Conservation (phyloP, 495 filamentous ascomycete genomes). For the Penicillium tannophilum region DNA sequence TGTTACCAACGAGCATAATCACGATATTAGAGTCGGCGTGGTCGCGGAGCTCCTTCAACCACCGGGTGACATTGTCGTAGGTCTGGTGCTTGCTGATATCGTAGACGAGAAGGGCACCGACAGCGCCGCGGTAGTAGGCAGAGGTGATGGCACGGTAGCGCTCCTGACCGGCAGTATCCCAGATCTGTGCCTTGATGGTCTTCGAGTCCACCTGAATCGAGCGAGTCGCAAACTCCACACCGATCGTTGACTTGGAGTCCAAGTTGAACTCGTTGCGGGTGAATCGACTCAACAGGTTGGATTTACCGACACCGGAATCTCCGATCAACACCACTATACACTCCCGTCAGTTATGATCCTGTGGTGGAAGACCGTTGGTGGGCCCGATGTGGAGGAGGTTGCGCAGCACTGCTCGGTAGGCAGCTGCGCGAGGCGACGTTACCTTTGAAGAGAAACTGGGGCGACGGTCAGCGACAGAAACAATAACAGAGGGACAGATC, state of each 20-base stretch:
- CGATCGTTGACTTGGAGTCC: constrained; percentile 99
- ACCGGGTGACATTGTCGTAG: constrained; percentile 98
- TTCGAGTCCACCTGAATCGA: constrained; percentile 99
- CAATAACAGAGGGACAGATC: constrained; percentile 1
- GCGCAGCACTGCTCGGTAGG: constrained; percentile 14
- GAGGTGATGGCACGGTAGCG: constrained; percentile 98
- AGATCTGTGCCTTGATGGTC: constrained; percentile 99
- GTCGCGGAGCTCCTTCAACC: constrained; percentile 98
- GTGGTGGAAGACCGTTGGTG: background rate
- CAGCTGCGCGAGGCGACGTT: constrained; percentile 38
- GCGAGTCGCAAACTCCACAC: constrained; percentile 97
- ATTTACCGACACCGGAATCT: constrained; percentile 99
- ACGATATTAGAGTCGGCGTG: constrained; percentile 99
- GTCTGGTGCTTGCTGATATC: constrained; percentile 99
- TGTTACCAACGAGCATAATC: constrained; percentile 99
- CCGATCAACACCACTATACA: constrained; percentile 91
- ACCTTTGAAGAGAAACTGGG: constrained; percentile 99
- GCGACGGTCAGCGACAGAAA: constrained; percentile 19
- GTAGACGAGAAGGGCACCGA: constrained; percentile 96
- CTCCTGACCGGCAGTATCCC: constrained; percentile 99
- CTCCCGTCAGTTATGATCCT: constrained; percentile 22
- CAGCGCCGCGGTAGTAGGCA: constrained; percentile 97
- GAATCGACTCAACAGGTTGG: constrained; percentile 98
- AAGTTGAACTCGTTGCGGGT: constrained; percentile 99
- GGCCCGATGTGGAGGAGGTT: background rate